Evolutionary conservation across 768 basidiomycete species (phyloP).

Genomic region (Symmetrospora coprosmae): DNA sequence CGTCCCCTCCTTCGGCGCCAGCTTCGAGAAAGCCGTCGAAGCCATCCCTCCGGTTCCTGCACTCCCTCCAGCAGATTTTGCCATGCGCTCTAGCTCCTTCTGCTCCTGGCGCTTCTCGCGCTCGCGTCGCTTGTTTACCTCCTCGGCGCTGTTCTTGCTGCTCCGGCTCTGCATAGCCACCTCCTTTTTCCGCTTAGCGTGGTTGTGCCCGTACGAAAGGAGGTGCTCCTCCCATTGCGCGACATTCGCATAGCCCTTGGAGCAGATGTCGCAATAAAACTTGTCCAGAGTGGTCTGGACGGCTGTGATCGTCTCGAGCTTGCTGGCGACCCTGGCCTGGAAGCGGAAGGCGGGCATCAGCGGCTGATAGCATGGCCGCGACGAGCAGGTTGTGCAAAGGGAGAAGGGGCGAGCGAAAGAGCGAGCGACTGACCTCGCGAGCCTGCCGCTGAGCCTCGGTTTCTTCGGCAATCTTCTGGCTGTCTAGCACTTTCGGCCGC

Average conservation of each 20-base stretch:
- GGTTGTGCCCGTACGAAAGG: slow-evolving; percentile 14
- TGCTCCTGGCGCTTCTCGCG: slow-evolving; percentile 19
- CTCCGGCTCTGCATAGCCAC: not conserved
- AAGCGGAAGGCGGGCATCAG: no score
- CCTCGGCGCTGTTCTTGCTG: not conserved
- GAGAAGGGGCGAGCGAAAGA: no score
- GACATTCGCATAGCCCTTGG: slow-evolving; percentile 18
- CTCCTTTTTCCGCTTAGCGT: slow-evolving; percentile 22
- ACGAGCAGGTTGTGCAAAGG: no score
- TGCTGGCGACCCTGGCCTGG: slow-evolving; percentile 13
- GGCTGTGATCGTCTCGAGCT: not conserved
- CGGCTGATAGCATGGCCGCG: no score
- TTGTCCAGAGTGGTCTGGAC: slow-evolving; percentile 2
- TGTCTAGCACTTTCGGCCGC: not conserved
- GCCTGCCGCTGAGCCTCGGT: slow-evolving; percentile 6
- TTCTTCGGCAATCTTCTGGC: slow-evolving; percentile 18
- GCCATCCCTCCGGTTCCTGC: no score
- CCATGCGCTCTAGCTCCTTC: slow-evolving; percentile 19
- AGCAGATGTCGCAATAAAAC: slow-evolving; percentile 22
- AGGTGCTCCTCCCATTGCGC: slow-evolving; percentile 19
- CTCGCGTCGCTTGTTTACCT: slow-evolving; percentile 19
- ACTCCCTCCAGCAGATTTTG: slow-evolving; percentile 3
- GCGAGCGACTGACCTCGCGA: not conserved
- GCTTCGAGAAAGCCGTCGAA: not conserved
- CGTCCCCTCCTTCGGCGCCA: no score